Percentiles rank a stretch among this genome's conserved stretches.
phyloP scores from a whole-genome alignment of 2,329 filamentous ascomycete genomes.

The Penicillium sp. region DNA sequence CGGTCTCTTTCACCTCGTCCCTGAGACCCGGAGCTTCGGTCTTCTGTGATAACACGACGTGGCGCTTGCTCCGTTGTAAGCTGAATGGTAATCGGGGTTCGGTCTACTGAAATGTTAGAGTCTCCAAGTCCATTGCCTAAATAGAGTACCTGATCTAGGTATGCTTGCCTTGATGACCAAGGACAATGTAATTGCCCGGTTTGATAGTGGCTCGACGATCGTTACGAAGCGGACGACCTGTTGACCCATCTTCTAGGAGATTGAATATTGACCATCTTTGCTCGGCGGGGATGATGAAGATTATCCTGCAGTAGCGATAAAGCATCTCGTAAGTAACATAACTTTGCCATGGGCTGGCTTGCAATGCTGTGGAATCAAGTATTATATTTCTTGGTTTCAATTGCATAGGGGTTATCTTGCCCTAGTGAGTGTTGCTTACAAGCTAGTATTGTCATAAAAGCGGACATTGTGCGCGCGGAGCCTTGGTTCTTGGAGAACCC shows the following conservation, averaged over 20 bases:
- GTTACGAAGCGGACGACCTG: background rate
- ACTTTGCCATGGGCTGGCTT: too few species aligned
- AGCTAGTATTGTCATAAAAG: too few species aligned
- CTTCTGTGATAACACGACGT: background rate
- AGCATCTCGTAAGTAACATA: background rate
- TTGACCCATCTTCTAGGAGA: background rate
- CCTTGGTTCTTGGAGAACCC: too few species aligned
- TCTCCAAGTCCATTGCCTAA: too few species aligned
- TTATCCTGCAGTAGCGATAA: background rate
- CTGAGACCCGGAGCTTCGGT: background rate
- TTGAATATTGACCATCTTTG: background rate
- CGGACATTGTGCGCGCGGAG: too few species aligned
- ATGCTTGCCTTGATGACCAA: background rate
- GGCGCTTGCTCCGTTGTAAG: background rate
- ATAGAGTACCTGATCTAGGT: too few species aligned
- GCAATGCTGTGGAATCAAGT: too few species aligned
- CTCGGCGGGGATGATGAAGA: background rate
- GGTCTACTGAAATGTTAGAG: background rate
- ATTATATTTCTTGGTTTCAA: too few species aligned
- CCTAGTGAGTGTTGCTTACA: too few species aligned
- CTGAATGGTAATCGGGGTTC: background rate
- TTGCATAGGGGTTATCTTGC: too few species aligned
- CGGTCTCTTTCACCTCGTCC: background rate
- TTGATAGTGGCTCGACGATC: background rate
- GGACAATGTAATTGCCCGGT: background rate